A percentile compares a stretch with the other conserved stretches of the same genome.
These are phyloP conservation scores for Cubamyces sp. DNA, from an alignment of 768 basidiomycete species.

Conservation along the genomic window DNA sequence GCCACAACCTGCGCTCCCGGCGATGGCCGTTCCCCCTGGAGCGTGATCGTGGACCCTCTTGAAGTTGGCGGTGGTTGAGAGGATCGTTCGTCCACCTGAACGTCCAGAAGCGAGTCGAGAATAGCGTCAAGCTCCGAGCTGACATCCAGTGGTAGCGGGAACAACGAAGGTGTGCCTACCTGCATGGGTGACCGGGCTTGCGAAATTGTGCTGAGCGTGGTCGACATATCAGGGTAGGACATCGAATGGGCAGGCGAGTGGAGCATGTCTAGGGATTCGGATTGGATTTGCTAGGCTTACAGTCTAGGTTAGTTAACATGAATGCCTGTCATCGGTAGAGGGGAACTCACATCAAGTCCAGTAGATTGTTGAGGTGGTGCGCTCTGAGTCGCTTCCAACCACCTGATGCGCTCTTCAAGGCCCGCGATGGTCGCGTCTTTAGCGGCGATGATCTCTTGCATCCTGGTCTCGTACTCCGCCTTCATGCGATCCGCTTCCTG, in stretches of 20 bases:
- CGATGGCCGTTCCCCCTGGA: neutral
- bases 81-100: conserved; percentile 2
- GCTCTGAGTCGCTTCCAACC: neutral
- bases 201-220: conserved; percentile 5
- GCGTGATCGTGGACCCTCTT: neutral
- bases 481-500: neutral
- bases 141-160: neutral
- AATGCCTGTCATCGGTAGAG: too few relatives aligned
- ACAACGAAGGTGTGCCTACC: conserved; percentile 11
- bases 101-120: neutral
- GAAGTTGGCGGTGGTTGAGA: neutral
- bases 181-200: conserved; percentile 4
- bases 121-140: neutral
- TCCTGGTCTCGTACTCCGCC: neutral
- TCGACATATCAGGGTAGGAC: neutral
- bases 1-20: neutral
- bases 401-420: neutral
- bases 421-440: neutral
- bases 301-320: neutral
- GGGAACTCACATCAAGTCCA: neutral
- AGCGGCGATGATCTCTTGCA: neutral
- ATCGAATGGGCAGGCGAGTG: neutral
- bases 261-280: neutral
- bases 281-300: conserved; percentile 13
- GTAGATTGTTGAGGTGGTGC: neutral